Percentiles rank a stretch among this genome's conserved stretches.
These are phyloP conservation scores for Nemania bipapillata DNA, from an alignment of 2,329 filamentous ascomycete species.

Conservation along the genomic window DNA sequence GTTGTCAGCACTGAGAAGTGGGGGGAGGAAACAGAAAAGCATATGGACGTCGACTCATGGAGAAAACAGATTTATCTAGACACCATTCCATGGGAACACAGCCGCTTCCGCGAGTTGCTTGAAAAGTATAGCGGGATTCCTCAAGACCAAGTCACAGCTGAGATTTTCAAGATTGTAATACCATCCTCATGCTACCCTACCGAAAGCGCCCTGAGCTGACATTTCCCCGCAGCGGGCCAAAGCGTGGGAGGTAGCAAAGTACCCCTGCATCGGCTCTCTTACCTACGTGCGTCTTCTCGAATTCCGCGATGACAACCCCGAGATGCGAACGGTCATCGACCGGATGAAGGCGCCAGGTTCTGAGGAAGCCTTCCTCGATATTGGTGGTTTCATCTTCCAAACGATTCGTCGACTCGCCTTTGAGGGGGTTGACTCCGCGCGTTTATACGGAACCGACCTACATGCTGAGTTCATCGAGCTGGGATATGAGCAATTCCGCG, in stretches of 20 bases:
- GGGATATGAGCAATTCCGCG: conserved; percentile 29
- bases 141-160: conserved; percentile 2
- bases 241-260: conserved; percentile 26
- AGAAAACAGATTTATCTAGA: conserved; percentile 15
- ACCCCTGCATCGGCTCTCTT: conserved; percentile 32
- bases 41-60: conserved; percentile 12
- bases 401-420: conserved; percentile 24
- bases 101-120: conserved; percentile 19
- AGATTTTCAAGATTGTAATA: conserved; percentile 30
- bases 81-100: conserved; percentile 17
- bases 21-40: conserved; percentile 24
- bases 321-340: conserved; percentile 17
- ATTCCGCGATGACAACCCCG: conserved; percentile 9
- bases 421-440: conserved; percentile 30
- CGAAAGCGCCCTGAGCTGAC: neutral
- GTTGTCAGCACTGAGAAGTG: conserved; percentile 3
- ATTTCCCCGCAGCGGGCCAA: conserved; percentile 19
- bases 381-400: conserved; percentile 29
- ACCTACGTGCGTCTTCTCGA: conserved; percentile 19
- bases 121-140: conserved; percentile 23
- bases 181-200: neutral
- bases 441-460: conserved; percentile 29
- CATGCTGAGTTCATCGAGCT: conserved; percentile 30
- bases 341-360: conserved; percentile 28
- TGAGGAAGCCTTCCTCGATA: conserved; percentile 28